Evolutionary conservation across 768 basidiomycete species (phyloP).

Genomic region (Ramaria rubella): DNA sequence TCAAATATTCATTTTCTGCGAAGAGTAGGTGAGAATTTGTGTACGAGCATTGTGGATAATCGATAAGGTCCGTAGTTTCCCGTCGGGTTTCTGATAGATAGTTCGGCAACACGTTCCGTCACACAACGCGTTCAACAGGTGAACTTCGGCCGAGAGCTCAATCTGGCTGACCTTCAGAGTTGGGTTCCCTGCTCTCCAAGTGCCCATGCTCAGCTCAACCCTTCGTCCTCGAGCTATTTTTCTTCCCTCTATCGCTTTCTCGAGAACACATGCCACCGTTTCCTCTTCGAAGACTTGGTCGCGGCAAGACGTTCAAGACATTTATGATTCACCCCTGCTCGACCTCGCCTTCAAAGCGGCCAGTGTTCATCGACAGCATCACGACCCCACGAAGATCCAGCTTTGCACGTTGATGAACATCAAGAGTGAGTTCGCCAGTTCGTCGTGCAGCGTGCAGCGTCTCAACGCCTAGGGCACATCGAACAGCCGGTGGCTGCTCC

Average conservation of each 20-base stretch:
- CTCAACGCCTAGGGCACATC: slow-evolving; percentile 14
- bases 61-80: too few relatives aligned
- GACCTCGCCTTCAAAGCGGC: slow-evolving; percentile 87
- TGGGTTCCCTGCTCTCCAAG: too few relatives aligned
- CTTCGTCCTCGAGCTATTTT: background rate
- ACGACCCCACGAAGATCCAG: slow-evolving; percentile 87
- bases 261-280: slow-evolving; percentile 50
- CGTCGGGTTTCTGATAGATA: too few relatives aligned
- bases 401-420: slow-evolving; percentile 98
- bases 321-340: slow-evolving; percentile 82
- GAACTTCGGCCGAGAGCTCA: too few relatives aligned
- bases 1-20: too few relatives aligned
- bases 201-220: background rate
- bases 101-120: too few relatives aligned
- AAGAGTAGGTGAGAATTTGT: too few relatives aligned
- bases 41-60: too few relatives aligned
- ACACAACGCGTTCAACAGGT: too few relatives aligned
- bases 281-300: slow-evolving; percentile 33
- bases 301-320: slow-evolving; percentile 70
- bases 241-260: slow-evolving; percentile 35
- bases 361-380: slow-evolving; percentile 74
- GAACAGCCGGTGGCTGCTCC: slow-evolving; percentile 82
- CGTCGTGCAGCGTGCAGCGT: background rate
- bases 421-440: slow-evolving; percentile 68
- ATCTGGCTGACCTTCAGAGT: too few relatives aligned